A percentile compares a stretch with the other conserved stretches of the same genome.
phyloP scores from a whole-genome alignment of 805 yeast species.

The Candida ipomoeae region DNA sequence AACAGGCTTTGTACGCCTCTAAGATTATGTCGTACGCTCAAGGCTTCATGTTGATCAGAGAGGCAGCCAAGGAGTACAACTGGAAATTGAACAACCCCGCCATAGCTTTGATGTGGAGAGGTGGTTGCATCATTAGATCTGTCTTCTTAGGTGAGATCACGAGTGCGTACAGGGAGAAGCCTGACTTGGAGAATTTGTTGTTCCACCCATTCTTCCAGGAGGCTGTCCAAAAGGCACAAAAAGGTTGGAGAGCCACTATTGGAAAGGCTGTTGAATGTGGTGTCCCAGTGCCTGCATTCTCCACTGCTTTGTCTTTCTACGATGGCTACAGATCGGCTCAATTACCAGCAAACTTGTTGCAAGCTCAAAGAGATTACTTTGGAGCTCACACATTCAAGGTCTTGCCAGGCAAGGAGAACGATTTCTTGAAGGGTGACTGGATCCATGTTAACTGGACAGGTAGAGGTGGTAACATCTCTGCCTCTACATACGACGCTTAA shows the following conservation, averaged over 20 bases:
- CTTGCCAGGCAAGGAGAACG: slow-evolving; percentile 79
- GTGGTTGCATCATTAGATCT: slow-evolving; percentile 99
- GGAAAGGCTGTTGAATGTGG: slow-evolving; percentile 77
- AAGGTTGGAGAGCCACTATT: slow-evolving; percentile 90
- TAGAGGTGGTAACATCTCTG: slow-evolving; percentile 95
- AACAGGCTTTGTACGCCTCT: slow-evolving; percentile 97
- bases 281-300: slow-evolving; percentile 96
- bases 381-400: slow-evolving; percentile 99
- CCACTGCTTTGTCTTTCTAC: slow-evolving; percentile 95
- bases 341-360: slow-evolving; percentile 95
- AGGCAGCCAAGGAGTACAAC: slow-evolving; percentile 94
- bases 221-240: slow-evolving; percentile 90
- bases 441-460: slow-evolving; percentile 99
- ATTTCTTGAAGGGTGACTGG: slow-evolving; percentile 71
- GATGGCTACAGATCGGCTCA: slow-evolving; percentile 97
- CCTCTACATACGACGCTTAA: slow-evolving; percentile 90
- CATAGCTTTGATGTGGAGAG: slow-evolving; percentile 99
- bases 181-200: slow-evolving; percentile 90
- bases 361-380: slow-evolving; percentile 99
- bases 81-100: slow-evolving; percentile 98
- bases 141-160: slow-evolving; percentile 97
- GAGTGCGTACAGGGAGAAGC: slow-evolving; percentile 89
- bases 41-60: slow-evolving; percentile 98
- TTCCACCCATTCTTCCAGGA: slow-evolving; percentile 92
- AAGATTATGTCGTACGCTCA: slow-evolving; percentile 98